phyloP scores from a whole-genome alignment of 768 basidiomycete genomes.

The Panus rudis region DNA sequence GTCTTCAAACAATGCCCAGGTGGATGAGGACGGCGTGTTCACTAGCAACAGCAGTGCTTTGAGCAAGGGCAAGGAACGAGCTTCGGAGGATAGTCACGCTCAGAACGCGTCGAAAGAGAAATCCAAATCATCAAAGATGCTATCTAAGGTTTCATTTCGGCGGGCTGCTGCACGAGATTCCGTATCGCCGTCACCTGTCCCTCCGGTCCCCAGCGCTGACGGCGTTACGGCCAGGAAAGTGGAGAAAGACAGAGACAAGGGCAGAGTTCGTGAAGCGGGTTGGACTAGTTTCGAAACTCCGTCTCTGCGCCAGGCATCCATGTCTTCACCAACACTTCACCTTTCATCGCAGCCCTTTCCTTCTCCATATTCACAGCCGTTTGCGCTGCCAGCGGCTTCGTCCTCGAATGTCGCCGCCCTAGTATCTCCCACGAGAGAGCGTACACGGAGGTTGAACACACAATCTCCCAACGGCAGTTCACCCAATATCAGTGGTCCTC shows the following conservation, averaged over 20 bases:
- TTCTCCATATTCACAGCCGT: conserved; percentile 44
- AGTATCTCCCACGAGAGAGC: conserved; percentile 41
- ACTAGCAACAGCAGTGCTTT: conserved; percentile 29
- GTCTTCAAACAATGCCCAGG: conserved; percentile 14
- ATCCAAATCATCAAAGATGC: conserved; percentile 38
- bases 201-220: conserved; percentile 26
- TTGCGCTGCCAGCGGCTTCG: conserved; percentile 38
- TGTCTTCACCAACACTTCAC: conserved; percentile 70
- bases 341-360: conserved; percentile 50
- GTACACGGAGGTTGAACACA: conserved; percentile 34
- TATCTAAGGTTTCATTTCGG: conserved; percentile 49
- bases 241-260: conserved; percentile 25
- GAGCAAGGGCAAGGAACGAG: conserved; percentile 38
- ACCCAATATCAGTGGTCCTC: conserved; percentile 38
- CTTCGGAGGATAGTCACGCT: conserved; percentile 25
- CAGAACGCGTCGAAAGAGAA: conserved; percentile 32
- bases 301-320: conserved; percentile 60
- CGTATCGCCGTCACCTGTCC: conserved; percentile 32
- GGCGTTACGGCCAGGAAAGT: conserved; percentile 19
- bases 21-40: conserved; percentile 37
- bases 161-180: conserved; percentile 25
- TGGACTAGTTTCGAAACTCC: conserved; percentile 56
- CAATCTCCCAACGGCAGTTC: no score
- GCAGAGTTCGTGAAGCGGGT: conserved; percentile 43
- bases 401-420: conserved; percentile 39